Base-by-base conservation (phyloP, 495 filamentous ascomycete species). In the Margaritispora aquatica region DNA sequence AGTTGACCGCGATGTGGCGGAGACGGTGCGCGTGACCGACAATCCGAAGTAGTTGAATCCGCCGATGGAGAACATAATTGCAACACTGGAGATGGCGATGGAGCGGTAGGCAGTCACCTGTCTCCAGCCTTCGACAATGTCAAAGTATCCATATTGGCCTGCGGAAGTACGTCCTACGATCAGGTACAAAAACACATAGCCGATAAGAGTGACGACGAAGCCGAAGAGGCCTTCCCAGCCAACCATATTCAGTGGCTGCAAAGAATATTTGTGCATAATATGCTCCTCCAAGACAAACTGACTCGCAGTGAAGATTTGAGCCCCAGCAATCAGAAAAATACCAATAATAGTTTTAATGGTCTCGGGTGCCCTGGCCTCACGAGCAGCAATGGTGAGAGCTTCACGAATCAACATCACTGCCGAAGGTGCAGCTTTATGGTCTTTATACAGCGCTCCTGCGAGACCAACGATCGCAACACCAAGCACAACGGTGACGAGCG, bases 31-130 rank as follows among this genome's bases (percentile, higher is more conserved):
- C 1, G 94, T 98, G 8, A 98, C 92, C 4, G 86, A 89, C 17
- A 98, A 84, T 27, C 94, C 94, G 73, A 98, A 98, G 78, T 92
- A 97, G 75, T 98, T 98, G 84, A 97, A 98, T 53, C 93, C 91
- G 36, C 92, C 92, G 68, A 98, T 97, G 68, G 88, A 92, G 64
- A 98, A 82, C 94, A 98, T 98, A 62, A 97, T 97, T 41, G 92
- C 68, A 17, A 97, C 23, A 51, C 88, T 92, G 7, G 87, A 87
- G 0, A 92, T 63, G 26, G 83, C 82, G 54, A 98, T 84, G 1
- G 79, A 65, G n/a, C 73, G 77, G 68, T 95, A 83, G 22, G 81
- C 69, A 1, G 81, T 79, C 60, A 98, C 80, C 73, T 98, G 80
- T 26, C 80, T 75, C 78, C 88, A 88, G 1, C 91, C 95, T 66